Conservation (phyloP, 768 basidiomycete species). For the Xerocomus potaroensis region DNA sequence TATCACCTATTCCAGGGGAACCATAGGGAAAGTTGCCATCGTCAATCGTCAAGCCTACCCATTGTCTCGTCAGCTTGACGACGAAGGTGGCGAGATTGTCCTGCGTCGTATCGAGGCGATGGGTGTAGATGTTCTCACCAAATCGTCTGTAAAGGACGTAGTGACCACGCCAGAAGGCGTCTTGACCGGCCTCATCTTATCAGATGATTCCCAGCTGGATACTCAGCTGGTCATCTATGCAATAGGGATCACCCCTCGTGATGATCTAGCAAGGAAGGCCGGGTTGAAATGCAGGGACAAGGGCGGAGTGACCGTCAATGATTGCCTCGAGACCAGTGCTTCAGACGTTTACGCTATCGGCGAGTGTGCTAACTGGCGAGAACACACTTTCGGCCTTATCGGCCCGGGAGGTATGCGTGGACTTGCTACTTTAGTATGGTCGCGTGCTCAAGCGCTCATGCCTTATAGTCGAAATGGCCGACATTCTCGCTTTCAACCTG, state of each 20-base stretch:
- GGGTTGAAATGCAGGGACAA: conserved; percentile 47
- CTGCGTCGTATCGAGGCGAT: conserved; percentile 54
- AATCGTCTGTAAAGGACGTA: conserved; percentile 35
- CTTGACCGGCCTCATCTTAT: conserved; percentile 48
- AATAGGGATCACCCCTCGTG: conserved; percentile 67
- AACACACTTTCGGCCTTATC: conserved; percentile 68
- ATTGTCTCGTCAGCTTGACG: conserved; percentile 55
- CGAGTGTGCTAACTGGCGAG: conserved; percentile 68
- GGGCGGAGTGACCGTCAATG: conserved; percentile 58
- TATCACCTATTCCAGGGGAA: conserved; percentile 13
- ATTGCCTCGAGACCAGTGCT: conserved; percentile 52
- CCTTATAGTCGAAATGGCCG: conserved; percentile 60
- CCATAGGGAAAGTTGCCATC: conserved; percentile 46
- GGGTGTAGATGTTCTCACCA: conserved; percentile 53
- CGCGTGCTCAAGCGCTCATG: no score
- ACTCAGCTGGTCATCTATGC: conserved; percentile 61
- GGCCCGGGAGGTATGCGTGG: conserved; percentile 57
- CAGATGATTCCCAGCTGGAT: conserved; percentile 41
- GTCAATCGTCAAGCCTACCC: conserved; percentile 50
- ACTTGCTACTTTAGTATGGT: no score
- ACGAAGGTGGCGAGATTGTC: conserved; percentile 57
- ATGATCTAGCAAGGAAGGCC: conserved; percentile 53
- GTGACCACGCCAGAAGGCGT: conserved; percentile 34
- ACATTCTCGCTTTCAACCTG: conserved; percentile 69
- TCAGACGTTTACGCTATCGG: conserved; percentile 68